Percentiles rank a stretch among this genome's conserved stretches.
Evolutionary conservation across 129 eudicot species (phyloP).

Genomic region (Cynara cardunculus): DNA sequence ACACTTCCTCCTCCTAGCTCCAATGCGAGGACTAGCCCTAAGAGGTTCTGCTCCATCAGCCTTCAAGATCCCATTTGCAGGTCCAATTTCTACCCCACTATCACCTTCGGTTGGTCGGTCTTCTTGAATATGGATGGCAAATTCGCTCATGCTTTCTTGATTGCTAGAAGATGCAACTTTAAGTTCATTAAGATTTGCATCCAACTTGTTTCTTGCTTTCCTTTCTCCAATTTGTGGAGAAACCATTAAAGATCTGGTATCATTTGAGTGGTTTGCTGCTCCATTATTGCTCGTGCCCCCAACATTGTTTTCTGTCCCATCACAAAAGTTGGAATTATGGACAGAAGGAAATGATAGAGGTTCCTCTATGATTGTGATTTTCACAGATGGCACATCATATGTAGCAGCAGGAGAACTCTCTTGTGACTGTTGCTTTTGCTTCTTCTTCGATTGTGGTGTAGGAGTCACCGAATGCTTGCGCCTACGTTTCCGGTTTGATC

Average conservation of each 20-base stretch:
- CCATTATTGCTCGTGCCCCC: conserved; percentile 19
- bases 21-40: conserved; percentile 41
- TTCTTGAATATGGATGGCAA: conserved; percentile 34
- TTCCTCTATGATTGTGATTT: conserved; percentile 35
- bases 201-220: conserved; percentile 22
- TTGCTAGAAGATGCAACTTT: conserved; percentile 25
- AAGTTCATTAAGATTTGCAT: conserved; percentile 29
- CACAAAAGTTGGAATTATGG: conserved; percentile 2
- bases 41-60: conserved; percentile 25
- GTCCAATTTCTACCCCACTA: background rate
- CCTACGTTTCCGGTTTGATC: conserved; percentile 46
- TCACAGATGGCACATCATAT: conserved; percentile 32
- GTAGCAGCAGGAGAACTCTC: conserved; percentile 43
- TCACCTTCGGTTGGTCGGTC: conserved; percentile 20
- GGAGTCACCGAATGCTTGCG: conserved; percentile 39
- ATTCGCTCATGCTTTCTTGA: conserved; percentile 25
- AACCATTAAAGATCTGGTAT: conserved; percentile 25
- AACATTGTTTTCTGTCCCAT: conserved; percentile 10
- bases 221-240: conserved; percentile 24
- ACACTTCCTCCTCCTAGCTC: conserved; percentile 73
- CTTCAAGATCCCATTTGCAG: conserved; percentile 29
- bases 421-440: conserved; percentile 23
- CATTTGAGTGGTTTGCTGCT: conserved; percentile 20
- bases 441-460: conserved; percentile 51
- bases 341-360: conserved; percentile 24